phyloP scores from a whole-genome alignment of 768 basidiomycete genomes.

The Pleurotus giganteus region DNA sequence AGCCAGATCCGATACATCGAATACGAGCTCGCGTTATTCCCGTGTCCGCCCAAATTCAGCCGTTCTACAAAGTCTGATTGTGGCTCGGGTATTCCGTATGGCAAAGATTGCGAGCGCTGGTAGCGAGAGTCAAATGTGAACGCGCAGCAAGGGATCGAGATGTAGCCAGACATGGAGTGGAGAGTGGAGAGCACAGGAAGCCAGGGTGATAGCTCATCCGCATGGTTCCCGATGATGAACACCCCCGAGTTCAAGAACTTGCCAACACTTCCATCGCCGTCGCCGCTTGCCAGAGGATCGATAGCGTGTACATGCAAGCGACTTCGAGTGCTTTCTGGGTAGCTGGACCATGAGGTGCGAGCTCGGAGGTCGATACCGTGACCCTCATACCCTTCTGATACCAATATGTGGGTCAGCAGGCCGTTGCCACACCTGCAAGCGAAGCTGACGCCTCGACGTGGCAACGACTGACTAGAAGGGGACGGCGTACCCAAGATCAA shows the following conservation, averaged over 20 bases:
- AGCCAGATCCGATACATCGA: slow-evolving; percentile 87
- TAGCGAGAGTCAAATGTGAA: slow-evolving; percentile 74
- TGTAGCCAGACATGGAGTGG: slow-evolving; percentile 58
- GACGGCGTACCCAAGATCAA: slow-evolving; percentile 76
- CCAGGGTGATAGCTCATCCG: slow-evolving; percentile 97
- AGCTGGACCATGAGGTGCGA: slow-evolving; percentile 81
- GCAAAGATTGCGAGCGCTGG: slow-evolving; percentile 43
- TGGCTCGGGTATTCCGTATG: slow-evolving; percentile 25
- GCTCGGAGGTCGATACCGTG: slow-evolving; percentile 84
- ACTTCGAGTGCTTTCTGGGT: slow-evolving; percentile 59
- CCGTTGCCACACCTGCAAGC: slow-evolving; percentile 83
- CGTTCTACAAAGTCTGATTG: slow-evolving; percentile 29
- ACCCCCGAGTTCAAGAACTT: slow-evolving; percentile 37
- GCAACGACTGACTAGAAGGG: not conserved
- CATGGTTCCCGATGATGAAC: slow-evolving; percentile 94
- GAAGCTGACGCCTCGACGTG: not conserved
- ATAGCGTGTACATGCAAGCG: slow-evolving; percentile 68
- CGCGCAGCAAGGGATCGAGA: slow-evolving; percentile 91
- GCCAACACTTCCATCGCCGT: not conserved
- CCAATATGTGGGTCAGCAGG: slow-evolving; percentile 84
- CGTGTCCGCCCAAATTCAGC: slow-evolving; percentile 63
- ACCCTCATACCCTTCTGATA: slow-evolving; percentile 81
- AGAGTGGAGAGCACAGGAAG: slow-evolving; percentile 76
- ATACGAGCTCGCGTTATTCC: slow-evolving; percentile 66
- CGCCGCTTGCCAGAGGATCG: slow-evolving; percentile 43